Evolutionary conservation across 1,284 basidiomycete genomes (phyloP), one percentile per base, ranked within the genome.

Genomic region (Marasmius fiardii): DNA sequence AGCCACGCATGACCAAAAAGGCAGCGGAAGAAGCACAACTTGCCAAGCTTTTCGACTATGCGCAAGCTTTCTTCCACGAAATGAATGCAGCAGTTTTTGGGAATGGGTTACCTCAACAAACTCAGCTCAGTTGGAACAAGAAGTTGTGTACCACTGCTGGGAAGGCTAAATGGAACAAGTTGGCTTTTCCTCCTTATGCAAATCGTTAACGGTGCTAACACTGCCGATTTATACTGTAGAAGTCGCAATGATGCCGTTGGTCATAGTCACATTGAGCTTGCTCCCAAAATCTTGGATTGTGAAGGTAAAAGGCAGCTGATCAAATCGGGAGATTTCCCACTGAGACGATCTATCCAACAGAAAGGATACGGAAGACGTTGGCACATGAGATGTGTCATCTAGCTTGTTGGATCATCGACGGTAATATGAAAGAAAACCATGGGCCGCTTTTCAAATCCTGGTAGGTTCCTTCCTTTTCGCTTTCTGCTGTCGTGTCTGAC

Each of bases 341-440:
- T 28, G 1, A n/a, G 34, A 8, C 43, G 33, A 2, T 12, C 24
- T 51, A 11, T 14, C 28, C 2, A 14, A n/a, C 55, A 92, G 88
- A 88, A 54, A 82, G 90, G 23, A 85, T 94, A 39, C 74, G 83
- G 20, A 84, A 90, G 65, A 94, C 92, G 0, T 71, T 94, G 2
- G 82, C 88, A 26, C 92, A 94, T 63, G 92, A 94, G 68, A 90
- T 94, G 85, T 94, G 92, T 60, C 92, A 93, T 68, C 71, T 94
- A 26, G 91, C 91, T 4, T 85, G 82, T 55, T 94, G 92, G 92
- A 73, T 88, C 31, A 86, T 93, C 52, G 80, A 88, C 64, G 71
- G 78, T 10, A 76, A 83, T 23, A 78, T 83, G 3, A 81, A 82
- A 51, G 88, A 88, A 66, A 77, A 77, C 14, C 90, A 93, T 61